phyloP scores from a whole-genome alignment of 148 eudicot species.

The Salicornia ramosissima region DNA sequence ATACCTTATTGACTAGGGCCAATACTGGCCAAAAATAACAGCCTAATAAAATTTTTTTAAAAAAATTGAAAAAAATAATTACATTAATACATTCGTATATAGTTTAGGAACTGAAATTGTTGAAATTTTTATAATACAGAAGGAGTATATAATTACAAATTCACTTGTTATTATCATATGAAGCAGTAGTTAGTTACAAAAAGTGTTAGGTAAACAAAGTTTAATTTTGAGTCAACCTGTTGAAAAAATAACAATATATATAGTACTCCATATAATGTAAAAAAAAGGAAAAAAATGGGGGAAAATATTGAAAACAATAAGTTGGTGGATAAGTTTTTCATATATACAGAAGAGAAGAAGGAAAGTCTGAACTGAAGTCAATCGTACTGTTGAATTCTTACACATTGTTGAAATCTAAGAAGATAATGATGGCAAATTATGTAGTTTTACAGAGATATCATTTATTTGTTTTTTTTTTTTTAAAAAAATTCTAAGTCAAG shows the following conservation, averaged over 20 bases:
- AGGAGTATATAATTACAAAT: neutral
- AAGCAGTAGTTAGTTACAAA: neutral
- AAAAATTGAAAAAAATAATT: no score
- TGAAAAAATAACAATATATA: neutral
- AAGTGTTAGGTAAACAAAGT: slow-evolving; percentile 1
- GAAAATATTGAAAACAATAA: no score
- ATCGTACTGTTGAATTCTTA: slow-evolving; percentile 3
- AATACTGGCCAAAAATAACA: no score
- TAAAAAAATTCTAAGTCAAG: no score
- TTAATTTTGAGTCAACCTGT: neutral
- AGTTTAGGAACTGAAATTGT: no score
- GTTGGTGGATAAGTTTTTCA: neutral
- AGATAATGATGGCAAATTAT: slow-evolving; percentile 11
- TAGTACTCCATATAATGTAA: neutral
- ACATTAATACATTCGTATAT: no score
- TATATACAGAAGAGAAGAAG: neutral
- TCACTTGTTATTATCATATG: neutral
- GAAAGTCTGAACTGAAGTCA: slow-evolving; percentile 4
- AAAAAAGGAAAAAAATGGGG: neutral
- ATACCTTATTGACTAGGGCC: no score
- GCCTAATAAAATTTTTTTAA: no score
- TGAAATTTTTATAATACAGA: no score
- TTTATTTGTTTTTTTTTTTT: no score
- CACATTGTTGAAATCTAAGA: slow-evolving; percentile 22
- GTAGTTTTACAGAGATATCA: neutral